Conservation (phyloP, 805 yeast genomes). For the Candida boidinii region DNA sequence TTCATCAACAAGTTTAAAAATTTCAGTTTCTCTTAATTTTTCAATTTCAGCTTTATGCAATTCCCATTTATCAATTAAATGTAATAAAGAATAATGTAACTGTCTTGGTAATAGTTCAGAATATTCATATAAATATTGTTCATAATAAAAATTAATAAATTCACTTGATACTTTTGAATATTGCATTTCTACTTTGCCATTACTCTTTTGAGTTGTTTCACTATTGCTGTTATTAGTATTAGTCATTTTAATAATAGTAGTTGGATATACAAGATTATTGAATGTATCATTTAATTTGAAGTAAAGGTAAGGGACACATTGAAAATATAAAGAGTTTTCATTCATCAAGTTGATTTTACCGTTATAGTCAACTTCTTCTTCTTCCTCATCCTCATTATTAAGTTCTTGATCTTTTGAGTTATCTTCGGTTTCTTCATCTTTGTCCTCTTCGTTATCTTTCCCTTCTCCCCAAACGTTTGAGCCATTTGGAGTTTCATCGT, state of each 20-base stretch:
- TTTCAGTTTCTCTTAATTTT: conserved; percentile 29
- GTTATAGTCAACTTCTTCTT: neutral
- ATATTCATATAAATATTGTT: conserved; percentile 25
- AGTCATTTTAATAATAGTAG: conserved; percentile 7
- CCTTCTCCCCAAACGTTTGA: neutral
- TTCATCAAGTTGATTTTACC: conserved; percentile 21
- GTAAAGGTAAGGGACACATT: conserved; percentile 26
- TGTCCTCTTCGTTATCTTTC: neutral
- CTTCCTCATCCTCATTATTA: conserved; percentile 1
- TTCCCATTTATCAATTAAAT: conserved; percentile 32
- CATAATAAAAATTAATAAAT: conserved; percentile 27
- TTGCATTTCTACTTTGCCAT: conserved; percentile 19
- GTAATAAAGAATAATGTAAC: conserved; percentile 19
- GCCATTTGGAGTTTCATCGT: neutral
- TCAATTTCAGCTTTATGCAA: conserved; percentile 26
- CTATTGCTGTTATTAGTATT: neutral
- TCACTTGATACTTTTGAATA: conserved; percentile 20
- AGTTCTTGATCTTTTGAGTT: conserved; percentile 18
- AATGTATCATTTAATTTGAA: conserved; percentile 16
- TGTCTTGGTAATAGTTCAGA: conserved; percentile 24
- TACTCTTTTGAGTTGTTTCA: no score
- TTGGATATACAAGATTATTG: conserved; percentile 18
- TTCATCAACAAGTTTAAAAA: conserved; percentile 21
- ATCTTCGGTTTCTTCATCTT: conserved; percentile 9
- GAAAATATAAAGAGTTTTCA: conserved; percentile 25